phyloP scores from a whole-genome alignment of 192 early-diverging fungal genomes.

The Podochytrium sp. region DNA sequence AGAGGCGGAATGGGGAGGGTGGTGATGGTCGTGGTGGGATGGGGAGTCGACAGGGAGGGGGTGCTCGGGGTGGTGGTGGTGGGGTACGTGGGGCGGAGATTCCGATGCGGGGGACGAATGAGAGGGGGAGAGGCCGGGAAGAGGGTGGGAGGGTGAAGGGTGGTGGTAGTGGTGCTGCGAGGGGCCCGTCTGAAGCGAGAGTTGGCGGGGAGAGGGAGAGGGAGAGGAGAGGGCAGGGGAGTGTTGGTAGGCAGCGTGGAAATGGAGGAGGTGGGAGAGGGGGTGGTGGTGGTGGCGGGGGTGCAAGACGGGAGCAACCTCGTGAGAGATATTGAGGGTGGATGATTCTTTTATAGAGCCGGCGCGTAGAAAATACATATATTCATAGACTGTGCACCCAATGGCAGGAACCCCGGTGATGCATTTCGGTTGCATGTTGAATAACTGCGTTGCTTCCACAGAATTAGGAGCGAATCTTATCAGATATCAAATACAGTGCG shows the following conservation, averaged over 20 bases:
- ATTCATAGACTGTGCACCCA: too few species aligned
- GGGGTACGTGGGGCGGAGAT: neutral
- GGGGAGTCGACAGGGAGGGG: neutral
- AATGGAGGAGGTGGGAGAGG: neutral
- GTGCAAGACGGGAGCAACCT: neutral
- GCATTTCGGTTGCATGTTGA: too few species aligned
- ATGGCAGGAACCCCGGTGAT: too few species aligned
- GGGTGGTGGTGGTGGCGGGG: neutral
- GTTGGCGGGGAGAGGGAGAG: neutral
- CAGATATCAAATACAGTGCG: too few species aligned
- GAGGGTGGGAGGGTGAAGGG: neutral
- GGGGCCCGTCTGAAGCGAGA: too few species aligned
- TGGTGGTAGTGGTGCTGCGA: neutral
- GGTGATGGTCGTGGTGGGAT: neutral
- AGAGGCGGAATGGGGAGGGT: neutral
- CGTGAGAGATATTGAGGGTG: too few species aligned
- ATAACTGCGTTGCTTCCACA: too few species aligned
- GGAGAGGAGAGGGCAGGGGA: neutral
- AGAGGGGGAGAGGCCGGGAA: neutral
- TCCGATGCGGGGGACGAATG: neutral
- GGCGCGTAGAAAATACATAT: too few species aligned
- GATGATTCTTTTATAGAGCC: too few species aligned
- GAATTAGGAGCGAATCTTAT: too few species aligned
- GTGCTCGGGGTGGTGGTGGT: neutral
- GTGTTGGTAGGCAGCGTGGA: neutral